phyloP scores from a whole-genome alignment of 1,284 basidiomycete genomes.

The Pseudozyma thailandica region DNA sequence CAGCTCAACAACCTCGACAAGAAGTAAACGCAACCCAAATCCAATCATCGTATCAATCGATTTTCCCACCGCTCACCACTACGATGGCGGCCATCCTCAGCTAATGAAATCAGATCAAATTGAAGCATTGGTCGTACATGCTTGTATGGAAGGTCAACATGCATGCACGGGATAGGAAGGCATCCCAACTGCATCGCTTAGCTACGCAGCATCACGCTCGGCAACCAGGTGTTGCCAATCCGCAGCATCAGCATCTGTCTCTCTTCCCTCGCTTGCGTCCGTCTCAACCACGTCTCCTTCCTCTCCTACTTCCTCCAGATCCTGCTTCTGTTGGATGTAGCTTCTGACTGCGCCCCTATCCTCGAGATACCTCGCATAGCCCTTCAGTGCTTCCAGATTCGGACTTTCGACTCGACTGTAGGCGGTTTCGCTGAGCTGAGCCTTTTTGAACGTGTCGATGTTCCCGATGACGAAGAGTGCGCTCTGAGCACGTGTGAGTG shows the following conservation, averaged over 20 bases:
- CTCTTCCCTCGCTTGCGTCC: slow-evolving; percentile 18
- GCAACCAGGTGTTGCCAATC: slow-evolving; percentile 35
- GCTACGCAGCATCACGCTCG: slow-evolving; percentile 28
- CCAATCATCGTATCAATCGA: too few species aligned
- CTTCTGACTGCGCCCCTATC: slow-evolving; percentile 14
- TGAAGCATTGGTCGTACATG: too few species aligned
- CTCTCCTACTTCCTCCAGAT: slow-evolving; percentile 2
- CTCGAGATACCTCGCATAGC: slow-evolving; percentile 40
- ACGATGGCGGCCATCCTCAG: too few species aligned
- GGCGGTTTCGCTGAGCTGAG: slow-evolving; percentile 51
- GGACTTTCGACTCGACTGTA: slow-evolving; percentile 44
- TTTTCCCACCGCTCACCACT: slow-evolving; percentile 12
- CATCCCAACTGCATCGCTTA: too few species aligned
- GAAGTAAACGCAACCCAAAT: slow-evolving; percentile 31
- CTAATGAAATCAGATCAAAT: slow-evolving; percentile 9
- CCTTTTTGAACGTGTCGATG: slow-evolving; percentile 74
- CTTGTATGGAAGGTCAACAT: too few species aligned
- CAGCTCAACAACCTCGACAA: slow-evolving; percentile 56
- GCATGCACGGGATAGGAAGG: too few species aligned
- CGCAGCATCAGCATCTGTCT: slow-evolving; percentile 20
- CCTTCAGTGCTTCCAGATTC: slow-evolving; percentile 35
- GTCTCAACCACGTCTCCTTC: slow-evolving; percentile 11
- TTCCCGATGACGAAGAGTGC: slow-evolving; percentile 92
- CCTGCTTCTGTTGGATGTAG: not conserved
- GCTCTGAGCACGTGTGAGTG: slow-evolving; percentile 88